Evolutionary conservation across 2,329 filamentous ascomycete species (phyloP).

Genomic region (Colletotrichum magnum): DNA sequence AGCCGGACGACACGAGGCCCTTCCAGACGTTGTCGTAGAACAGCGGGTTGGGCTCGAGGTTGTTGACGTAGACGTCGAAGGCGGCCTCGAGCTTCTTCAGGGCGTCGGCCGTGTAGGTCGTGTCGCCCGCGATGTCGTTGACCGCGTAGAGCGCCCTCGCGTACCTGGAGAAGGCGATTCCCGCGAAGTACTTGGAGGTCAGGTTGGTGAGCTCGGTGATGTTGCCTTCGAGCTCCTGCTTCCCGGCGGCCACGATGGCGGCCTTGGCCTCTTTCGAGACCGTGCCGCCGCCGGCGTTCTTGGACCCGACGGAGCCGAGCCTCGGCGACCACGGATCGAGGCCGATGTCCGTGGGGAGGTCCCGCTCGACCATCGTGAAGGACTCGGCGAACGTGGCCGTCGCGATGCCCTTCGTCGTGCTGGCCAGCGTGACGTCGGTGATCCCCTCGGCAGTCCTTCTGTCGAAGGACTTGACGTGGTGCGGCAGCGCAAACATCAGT

Average conservation of each 20-base stretch:
- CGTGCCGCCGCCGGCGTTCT: slow-evolving; percentile 52
- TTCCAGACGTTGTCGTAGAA: slow-evolving; percentile 75
- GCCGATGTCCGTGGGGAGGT: slow-evolving; percentile 76
- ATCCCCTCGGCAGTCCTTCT: slow-evolving; percentile 59
- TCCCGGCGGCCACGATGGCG: slow-evolving; percentile 68
- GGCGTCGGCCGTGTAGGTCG: slow-evolving; percentile 64
- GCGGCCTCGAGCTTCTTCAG: slow-evolving; percentile 70
- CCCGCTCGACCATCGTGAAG: slow-evolving; percentile 78
- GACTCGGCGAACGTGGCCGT: slow-evolving; percentile 75
- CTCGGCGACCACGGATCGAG: slow-evolving; percentile 58
- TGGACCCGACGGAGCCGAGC: slow-evolving; percentile 71
- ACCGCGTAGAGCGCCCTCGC: slow-evolving; percentile 73
- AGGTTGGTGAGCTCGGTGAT: slow-evolving; percentile 75
- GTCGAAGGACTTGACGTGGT: slow-evolving; percentile 81
- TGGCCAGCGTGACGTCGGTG: slow-evolving; percentile 72
- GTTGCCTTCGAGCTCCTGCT: slow-evolving; percentile 76
- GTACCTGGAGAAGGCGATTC: slow-evolving; percentile 80
- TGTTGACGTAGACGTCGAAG: slow-evolving; percentile 71
- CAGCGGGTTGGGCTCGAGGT: slow-evolving; percentile 71
- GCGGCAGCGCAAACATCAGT: slow-evolving; percentile 84
- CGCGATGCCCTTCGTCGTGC: slow-evolving; percentile 84
- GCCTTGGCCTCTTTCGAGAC: slow-evolving; percentile 64
- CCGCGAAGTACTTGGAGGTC: slow-evolving; percentile 86
- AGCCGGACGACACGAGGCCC: slow-evolving; percentile 77
- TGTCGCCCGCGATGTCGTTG: slow-evolving; percentile 69